Evolutionary conservation across 176 grass and related monocot genomes (phyloP), one percentile per base, ranked within the genome.

Genomic region (Avena eriantha): DNA sequence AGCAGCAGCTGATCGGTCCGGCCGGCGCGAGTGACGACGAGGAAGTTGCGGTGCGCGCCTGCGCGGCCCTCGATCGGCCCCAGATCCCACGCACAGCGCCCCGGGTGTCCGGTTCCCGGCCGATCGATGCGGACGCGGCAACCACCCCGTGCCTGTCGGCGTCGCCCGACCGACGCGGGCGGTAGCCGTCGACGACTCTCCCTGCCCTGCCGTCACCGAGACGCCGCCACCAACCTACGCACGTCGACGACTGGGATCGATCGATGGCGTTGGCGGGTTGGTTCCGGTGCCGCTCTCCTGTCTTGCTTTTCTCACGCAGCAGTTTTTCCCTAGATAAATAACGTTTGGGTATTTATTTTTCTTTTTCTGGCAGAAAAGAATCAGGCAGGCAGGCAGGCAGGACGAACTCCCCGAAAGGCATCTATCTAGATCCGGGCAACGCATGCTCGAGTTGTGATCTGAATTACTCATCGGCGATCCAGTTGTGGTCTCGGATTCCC

Each of bases 131-230:
- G 3, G 80, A 82, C 29, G 89, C 80, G 45, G 80, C 85, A 91
- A 84, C 89, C 29, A 75, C 73, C 80, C 74, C 13, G 29, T 91
- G 64, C 73, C 80, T 14, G 31, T 91, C 90, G 73, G 66, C 76
- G 19, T 91, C 89, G 59, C 60, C 76, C 90, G 77, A 85, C 90
- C 81, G 63, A 79, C 56, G 22, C 43, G 16, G 4, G 19, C 36
- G 31, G 53, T 35, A 23, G 71, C 14, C 78, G 74, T 55, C 65
- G 57, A 74, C 71, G 45, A 15, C 12, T 26, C 12, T 26, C 54
- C 64, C 22, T 80, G 77, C 77, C 48, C 69, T 83, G 74, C 89
- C 17, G 83, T 41, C 21, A 36, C 80, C 55, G 73, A 21, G 69
- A 81, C 54, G 70, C 70, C 22, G 77, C 56, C 73, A 72, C 50